Percentiles rank a stretch among this genome's conserved stretches.
phyloP scores from a whole-genome alignment of 371 early-diverging fungal genomes.

The Haplosporangium sp. region DNA sequence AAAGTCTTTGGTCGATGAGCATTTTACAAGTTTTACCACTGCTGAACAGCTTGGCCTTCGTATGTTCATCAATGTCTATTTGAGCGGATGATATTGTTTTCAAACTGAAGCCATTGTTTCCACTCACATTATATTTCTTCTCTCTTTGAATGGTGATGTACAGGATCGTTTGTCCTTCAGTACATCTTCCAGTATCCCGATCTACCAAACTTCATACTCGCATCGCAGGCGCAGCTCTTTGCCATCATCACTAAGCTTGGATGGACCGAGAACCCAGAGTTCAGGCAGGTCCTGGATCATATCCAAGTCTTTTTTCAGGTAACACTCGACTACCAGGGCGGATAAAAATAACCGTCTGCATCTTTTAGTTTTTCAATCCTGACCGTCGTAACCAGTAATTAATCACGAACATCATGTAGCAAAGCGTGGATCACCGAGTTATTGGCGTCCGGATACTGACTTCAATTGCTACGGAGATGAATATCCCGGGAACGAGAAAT shows the following conservation, averaged over 20 bases:
- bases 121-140: background rate
- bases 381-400: no score
- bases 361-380: background rate
- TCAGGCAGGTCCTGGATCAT: conserved; percentile 71
- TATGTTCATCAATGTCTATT: conserved; percentile 3
- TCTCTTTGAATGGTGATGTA: background rate
- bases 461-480: conserved; percentile 73
- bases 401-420: conserved; percentile 44
- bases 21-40: conserved; percentile 71
- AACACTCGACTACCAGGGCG: background rate
- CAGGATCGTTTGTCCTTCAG: conserved; percentile 68
- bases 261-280: conserved; percentile 83
- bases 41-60: conserved; percentile 58
- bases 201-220: conserved; percentile 74
- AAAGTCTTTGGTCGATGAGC: conserved; percentile 75
- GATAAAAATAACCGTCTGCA: conserved; percentile 1
- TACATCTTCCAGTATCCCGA: conserved; percentile 75
- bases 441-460: conserved; percentile 71
- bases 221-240: conserved; percentile 76
- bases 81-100: no score
- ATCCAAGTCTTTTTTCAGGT: conserved; percentile 78
- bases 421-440: conserved; percentile 70
- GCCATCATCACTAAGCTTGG: conserved; percentile 83
- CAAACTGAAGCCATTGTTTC: background rate
- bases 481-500: conserved; percentile 56